Evolutionary conservation across 2,329 filamentous ascomycete species (phyloP).

Genomic region (Volutella citrinella): DNA sequence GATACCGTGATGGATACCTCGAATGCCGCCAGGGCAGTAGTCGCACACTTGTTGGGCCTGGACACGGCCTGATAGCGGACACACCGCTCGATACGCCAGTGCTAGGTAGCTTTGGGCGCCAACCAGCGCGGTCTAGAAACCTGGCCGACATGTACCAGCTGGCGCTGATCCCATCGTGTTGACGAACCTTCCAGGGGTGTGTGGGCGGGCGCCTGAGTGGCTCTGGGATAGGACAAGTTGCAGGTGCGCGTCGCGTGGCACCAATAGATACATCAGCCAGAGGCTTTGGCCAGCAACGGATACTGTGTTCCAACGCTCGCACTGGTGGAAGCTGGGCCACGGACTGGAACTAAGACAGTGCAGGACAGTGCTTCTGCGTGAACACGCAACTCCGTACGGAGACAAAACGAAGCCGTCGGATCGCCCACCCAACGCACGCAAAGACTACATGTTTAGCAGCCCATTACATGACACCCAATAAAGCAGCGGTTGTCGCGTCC

Average conservation of each 20-base stretch:
- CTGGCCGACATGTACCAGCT: conserved; percentile 12
- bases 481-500: too few relatives aligned
- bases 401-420: too few relatives aligned
- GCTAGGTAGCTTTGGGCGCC: conserved; percentile 14
- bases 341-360: too few relatives aligned
- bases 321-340: background rate
- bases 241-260: conserved; percentile 21
- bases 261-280: conserved; percentile 19
- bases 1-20: background rate
- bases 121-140: conserved; percentile 9
- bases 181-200: conserved; percentile 12
- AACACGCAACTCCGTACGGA: too few relatives aligned
- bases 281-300: too few relatives aligned
- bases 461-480: too few relatives aligned
- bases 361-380: conserved; percentile 2
- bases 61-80: conserved; percentile 18
- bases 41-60: background rate
- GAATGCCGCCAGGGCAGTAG: too few relatives aligned
- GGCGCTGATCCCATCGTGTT: conserved; percentile 23
- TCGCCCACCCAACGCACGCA: too few relatives aligned
- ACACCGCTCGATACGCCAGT: conserved; percentile 19
- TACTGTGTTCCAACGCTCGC: conserved; percentile 8
- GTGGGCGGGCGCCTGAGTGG: conserved; percentile 25
- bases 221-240: conserved; percentile 4
- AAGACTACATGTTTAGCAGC: too few relatives aligned